These are phyloP conservation scores for Auxenochlorella pyrenoidosa DNA, from an alignment of 139 green algal genomes.

Conservation along the genomic window DNA sequence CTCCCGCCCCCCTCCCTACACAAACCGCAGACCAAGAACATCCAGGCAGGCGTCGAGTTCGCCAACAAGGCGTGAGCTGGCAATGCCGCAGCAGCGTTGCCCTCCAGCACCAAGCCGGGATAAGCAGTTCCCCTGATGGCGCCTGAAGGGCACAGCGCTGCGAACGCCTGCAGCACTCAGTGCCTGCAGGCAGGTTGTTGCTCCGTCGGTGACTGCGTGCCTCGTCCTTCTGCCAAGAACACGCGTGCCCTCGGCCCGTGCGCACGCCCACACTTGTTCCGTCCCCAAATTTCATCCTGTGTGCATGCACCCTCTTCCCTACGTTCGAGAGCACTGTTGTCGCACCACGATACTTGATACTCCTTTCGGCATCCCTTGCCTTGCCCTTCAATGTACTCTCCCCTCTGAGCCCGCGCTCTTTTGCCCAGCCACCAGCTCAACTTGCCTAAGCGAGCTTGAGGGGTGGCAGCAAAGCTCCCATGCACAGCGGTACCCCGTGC, in stretches of 20 bases:
- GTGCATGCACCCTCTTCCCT: not conserved
- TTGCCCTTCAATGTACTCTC: not conserved
- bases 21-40: conserved; percentile 57
- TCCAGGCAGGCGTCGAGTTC: conserved; percentile 91
- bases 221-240: not conserved
- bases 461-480: too few species aligned
- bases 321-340: conserved; percentile 20
- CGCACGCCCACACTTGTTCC: not conserved
- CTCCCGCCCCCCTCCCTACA: too few species aligned
- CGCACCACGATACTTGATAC: conserved; percentile 12
- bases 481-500: too few species aligned
- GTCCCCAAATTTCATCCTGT: not conserved
- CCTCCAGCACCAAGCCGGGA: too few species aligned
- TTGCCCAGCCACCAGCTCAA: too few species aligned
- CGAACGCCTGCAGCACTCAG: not conserved
- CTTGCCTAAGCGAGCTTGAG: too few species aligned
- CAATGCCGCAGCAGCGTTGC: not conserved
- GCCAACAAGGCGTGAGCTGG: conserved; percentile 45
- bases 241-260: not conserved
- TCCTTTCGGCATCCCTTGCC: not conserved
- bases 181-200: too few species aligned
- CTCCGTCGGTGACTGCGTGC: not conserved
- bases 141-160: not conserved
- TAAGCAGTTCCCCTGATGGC: not conserved
- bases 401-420: too few species aligned